Conservation (phyloP, 495 filamentous ascomycete genomes). For the Aspergillus incahuasiensis region DNA sequence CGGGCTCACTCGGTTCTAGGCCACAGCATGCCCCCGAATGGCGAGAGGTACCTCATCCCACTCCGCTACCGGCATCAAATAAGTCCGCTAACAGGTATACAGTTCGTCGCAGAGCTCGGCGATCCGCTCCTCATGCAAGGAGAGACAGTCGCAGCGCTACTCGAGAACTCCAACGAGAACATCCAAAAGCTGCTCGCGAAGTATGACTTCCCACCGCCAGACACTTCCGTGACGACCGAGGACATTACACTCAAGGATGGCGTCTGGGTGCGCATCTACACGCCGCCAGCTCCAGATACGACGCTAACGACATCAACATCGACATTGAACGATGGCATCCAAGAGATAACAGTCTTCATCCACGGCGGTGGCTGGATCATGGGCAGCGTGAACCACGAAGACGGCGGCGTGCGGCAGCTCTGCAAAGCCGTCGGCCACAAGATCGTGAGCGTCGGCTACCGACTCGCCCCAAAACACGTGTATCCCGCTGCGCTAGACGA, state of each 20-base stretch:
- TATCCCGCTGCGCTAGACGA: constrained; percentile 7
- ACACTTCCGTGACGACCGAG: background rate
- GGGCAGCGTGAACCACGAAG: constrained; percentile 10
- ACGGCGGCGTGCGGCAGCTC: background rate
- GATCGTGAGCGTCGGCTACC: constrained; percentile 6
- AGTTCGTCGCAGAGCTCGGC: constrained; percentile 2
- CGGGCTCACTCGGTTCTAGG: too few species aligned
- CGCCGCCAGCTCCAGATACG: background rate
- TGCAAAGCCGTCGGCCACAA: background rate
- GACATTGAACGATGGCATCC: background rate
- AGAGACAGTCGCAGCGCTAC: background rate
- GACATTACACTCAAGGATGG: background rate
- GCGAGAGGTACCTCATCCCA: background rate
- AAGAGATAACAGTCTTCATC: constrained; percentile 4
- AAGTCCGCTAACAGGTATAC: background rate
- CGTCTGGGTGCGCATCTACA: constrained; percentile 3
- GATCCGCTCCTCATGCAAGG: background rate
- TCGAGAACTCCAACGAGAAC: background rate
- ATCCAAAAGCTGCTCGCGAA: constrained; percentile 5
- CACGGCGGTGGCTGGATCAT: constrained; percentile 12
- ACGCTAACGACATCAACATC: background rate
- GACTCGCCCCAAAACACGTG: constrained; percentile 4
- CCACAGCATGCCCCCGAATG: background rate
- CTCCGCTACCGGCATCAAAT: too few species aligned
- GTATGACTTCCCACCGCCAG: background rate